Base-by-base conservation (phyloP, 2,329 filamentous ascomycete genomes). In the Monilinia laxa region DNA sequence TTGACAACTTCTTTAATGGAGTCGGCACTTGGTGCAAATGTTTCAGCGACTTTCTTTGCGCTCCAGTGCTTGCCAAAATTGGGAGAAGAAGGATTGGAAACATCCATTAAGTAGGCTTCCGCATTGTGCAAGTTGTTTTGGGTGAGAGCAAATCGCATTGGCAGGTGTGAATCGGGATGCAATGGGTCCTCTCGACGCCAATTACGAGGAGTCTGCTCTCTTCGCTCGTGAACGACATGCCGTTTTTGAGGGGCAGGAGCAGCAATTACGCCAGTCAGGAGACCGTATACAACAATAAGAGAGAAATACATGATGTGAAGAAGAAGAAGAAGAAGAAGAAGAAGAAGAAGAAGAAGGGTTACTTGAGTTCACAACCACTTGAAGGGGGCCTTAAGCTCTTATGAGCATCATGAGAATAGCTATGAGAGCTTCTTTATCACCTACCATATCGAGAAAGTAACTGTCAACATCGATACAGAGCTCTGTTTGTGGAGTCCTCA, bases 91-190 rank as follows among this genome's bases (percentile, higher is more conserved):
- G 56, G 70, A 14, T 71, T 60, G 10, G 71, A 71, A 28, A 83
- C 80, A 35, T 80, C 78, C 52, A 78, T 72, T 20, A 83, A 73
- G 54, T 78, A 78, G 54, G 78, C 77, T 59, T 81, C 80, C 12
- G 76, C 80, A 57, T 75, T 76, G 51, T 82, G 74, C 23, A 83
- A 74, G 67, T 82, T 82, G 25, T 74, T 75, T 70, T 83, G 81
- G 42, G 77, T 76, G 60, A 83, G 75, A 7, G 79, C 81, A 67
- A 83, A 81, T 64, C 68, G 64, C 62, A 72, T 66, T 35, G 71
- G 69, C 7, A 71, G 58, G 23, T 54, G 14, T 28, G 63, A 51
- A 31, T 71, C 66, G 16, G 51, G 56, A 40, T 60, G 51, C 11
- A 70, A 47, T 42, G 67, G 60, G n/a, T 45, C 42, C 28, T 53